Evolutionary conservation across 495 filamentous ascomycete genomes (phyloP).

Genomic region (Durotheca rogersii): DNA sequence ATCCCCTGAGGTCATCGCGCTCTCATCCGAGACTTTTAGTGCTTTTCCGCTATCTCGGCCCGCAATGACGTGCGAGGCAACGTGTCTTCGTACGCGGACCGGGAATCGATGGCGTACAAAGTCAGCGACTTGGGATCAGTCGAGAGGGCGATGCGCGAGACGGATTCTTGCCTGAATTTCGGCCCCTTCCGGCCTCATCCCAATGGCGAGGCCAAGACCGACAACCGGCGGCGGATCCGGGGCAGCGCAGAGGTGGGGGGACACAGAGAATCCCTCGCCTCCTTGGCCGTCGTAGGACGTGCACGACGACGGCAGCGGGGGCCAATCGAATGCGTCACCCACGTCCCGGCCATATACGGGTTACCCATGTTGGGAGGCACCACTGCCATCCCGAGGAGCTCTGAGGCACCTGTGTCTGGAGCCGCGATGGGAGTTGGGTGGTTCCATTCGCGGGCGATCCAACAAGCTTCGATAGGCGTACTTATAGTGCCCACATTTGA

Average conservation of each 20-base stretch:
- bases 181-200: conserved; percentile 11
- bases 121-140: background rate
- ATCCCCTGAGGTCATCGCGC: too few species aligned
- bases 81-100: background rate
- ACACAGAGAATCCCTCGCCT: background rate
- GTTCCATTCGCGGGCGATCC: too few species aligned
- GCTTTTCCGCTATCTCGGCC: conserved; percentile 18
- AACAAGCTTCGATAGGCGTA: too few species aligned
- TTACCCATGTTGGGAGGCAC: too few species aligned
- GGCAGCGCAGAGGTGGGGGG: conserved; percentile 6
- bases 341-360: too few species aligned
- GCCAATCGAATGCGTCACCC: conserved; percentile 7
- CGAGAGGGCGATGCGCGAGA: background rate
- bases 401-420: too few species aligned
- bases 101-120: background rate
- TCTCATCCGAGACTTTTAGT: conserved; percentile 6
- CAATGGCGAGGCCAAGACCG: conserved; percentile 17
- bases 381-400: too few species aligned
- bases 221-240: background rate
- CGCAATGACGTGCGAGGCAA: conserved; percentile 23
- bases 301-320: conserved; percentile 1
- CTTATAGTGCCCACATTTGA: conserved; percentile 1
- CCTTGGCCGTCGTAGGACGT: conserved; percentile 3
- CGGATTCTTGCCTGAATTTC: conserved; percentile 2
- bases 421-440: too few species aligned